A percentile compares a stretch with the other conserved stretches of the same genome.
phyloP scores from a whole-genome alignment of 768 basidiomycete genomes.

The Amanita rubescens region DNA sequence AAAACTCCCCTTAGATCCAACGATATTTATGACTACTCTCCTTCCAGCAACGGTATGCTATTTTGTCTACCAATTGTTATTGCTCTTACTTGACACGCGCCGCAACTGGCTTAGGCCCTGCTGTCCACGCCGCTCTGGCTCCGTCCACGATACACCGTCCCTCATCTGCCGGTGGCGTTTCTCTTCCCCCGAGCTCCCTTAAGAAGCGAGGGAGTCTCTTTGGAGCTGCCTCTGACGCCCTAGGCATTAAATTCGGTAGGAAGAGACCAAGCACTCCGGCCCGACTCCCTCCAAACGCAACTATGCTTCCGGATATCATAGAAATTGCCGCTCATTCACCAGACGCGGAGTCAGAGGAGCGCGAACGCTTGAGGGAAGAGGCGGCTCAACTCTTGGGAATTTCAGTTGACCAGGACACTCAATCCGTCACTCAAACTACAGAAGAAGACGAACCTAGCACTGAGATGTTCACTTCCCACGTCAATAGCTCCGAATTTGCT shows the following conservation, averaged over 20 bases:
- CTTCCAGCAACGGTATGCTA: not conserved
- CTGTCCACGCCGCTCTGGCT: not conserved
- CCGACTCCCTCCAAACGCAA: constrained; percentile 25
- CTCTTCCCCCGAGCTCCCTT: not conserved
- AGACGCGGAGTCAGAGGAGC: constrained; percentile 64
- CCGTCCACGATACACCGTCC: not conserved
- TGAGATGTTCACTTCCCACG: constrained; percentile 10
- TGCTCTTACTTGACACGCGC: not conserved
- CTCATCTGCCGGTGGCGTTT: not conserved
- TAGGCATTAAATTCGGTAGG: constrained; percentile 42
- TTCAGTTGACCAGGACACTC: constrained; percentile 33
- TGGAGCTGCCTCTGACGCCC: constrained; percentile 45
- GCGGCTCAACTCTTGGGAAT: constrained; percentile 73
- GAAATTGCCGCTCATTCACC: constrained; percentile 53
- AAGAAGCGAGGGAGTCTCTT: constrained; percentile 37
- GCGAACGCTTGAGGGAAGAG: constrained; percentile 64
- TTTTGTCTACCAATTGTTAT: not conserved
- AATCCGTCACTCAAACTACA: constrained; percentile 25
- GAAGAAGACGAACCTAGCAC: constrained; percentile 34
- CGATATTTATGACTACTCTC: constrained; percentile 1
- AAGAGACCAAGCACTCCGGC: constrained; percentile 25
- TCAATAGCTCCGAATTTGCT: not conserved
- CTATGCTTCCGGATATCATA: constrained; percentile 61
- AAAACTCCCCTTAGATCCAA: not conserved
- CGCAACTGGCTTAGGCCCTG: not conserved